These are phyloP conservation scores for Globisporangium cylindrosporum DNA, from an alignment of 352 stramenopile genomes.

Conservation along the genomic window DNA sequence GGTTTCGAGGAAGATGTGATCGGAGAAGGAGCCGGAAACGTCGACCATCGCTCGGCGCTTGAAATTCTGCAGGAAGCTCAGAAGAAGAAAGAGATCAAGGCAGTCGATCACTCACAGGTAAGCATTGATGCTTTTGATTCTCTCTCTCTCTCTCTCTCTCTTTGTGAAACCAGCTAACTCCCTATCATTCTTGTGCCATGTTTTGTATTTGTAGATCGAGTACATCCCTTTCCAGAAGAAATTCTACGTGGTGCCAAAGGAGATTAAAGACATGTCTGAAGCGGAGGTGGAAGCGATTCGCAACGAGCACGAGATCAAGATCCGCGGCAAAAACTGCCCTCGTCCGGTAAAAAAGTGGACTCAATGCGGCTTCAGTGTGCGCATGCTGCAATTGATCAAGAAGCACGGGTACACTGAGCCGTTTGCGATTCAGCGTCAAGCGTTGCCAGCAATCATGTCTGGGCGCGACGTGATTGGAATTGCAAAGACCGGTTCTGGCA, in stretches of 20 bases:
- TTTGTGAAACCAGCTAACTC: background rate
- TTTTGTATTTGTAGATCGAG: constrained; percentile 61
- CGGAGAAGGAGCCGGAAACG: constrained; percentile 67
- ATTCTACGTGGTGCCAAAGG: constrained; percentile 96
- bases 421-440: constrained; percentile 97
- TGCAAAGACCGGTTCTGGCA: constrained; percentile 96
- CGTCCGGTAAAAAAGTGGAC: constrained; percentile 95
- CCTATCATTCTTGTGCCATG: background rate
- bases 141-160: background rate
- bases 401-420: constrained; percentile 93
- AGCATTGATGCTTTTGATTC: background rate
- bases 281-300: constrained; percentile 81
- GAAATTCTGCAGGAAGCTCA: constrained; percentile 90
- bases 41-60: constrained; percentile 81
- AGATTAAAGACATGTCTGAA: constrained; percentile 88
- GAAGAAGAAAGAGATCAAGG: constrained; percentile 93
- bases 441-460: constrained; percentile 97
- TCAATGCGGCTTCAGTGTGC: constrained; percentile 96
- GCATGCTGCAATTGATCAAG: constrained; percentile 93
- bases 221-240: constrained; percentile 99
- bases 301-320: constrained; percentile 93
- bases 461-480: constrained; percentile 99
- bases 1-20: constrained; percentile 85
- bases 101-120: constrained; percentile 93
- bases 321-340: constrained; percentile 96